phyloP scores from a whole-genome alignment of 805 yeast genomes.

The Tetrapisispora pingtungensis region DNA sequence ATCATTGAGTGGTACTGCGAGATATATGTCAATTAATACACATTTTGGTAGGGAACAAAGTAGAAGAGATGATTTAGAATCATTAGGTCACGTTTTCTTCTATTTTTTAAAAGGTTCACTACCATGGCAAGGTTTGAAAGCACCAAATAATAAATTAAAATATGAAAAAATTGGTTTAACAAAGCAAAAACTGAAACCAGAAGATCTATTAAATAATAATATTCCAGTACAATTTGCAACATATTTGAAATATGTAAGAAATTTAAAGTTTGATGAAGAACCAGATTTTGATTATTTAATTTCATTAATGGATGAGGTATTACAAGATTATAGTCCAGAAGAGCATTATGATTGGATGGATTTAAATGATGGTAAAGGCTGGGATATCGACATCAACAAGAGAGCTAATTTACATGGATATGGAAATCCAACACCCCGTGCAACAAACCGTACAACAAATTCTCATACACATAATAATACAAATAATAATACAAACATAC shows the following conservation, averaged over 20 bases:
- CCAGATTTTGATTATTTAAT: slow-evolving; percentile 67
- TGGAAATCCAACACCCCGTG: slow-evolving; percentile 46
- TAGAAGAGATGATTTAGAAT: slow-evolving; percentile 74
- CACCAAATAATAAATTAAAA: slow-evolving; percentile 74
- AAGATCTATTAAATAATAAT: slow-evolving; percentile 36
- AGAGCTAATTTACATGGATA: slow-evolving; percentile 77
- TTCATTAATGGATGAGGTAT: slow-evolving; percentile 47
- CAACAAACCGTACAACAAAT: slow-evolving; percentile 1
- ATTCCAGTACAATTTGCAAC: slow-evolving; percentile 68
- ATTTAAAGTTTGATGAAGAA: slow-evolving; percentile 64
- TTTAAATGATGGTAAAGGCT: slow-evolving; percentile 68
- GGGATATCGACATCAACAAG: slow-evolving; percentile 68
- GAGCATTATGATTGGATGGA: slow-evolving; percentile 75
- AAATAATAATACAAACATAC: neutral
- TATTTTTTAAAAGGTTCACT: slow-evolving; percentile 69
- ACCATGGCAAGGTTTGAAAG: slow-evolving; percentile 89
- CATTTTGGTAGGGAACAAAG: slow-evolving; percentile 78
- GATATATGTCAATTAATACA: slow-evolving; percentile 84
- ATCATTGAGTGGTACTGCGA: slow-evolving; percentile 74
- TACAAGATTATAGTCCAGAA: slow-evolving; percentile 52
- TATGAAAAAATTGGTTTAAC: slow-evolving; percentile 79
- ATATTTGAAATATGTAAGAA: slow-evolving; percentile 58
- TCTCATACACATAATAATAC: neutral
- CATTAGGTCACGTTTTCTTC: slow-evolving; percentile 72
- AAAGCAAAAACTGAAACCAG: slow-evolving; percentile 59